These are phyloP conservation scores for Xanthoconium stramineum DNA, from an alignment of 768 basidiomycete genomes.

Conservation along the genomic window DNA sequence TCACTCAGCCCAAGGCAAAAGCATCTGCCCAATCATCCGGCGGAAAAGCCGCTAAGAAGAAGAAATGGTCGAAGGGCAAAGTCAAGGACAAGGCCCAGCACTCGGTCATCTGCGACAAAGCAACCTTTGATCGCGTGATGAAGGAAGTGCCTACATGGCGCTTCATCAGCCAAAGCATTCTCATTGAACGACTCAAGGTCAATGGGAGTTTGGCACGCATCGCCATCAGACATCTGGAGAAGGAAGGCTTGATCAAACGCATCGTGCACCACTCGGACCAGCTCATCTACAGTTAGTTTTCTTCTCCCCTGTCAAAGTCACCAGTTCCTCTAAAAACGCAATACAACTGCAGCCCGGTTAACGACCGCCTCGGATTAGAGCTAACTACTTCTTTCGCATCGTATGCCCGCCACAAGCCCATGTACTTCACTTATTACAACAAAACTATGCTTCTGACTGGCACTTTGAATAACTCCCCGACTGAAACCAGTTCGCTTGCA, in stretches of 20 bases:
- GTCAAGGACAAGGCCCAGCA: conserved; percentile 99
- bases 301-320: background rate
- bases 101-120: conserved; percentile 92
- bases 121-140: conserved; percentile 88
- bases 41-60: conserved; percentile 95
- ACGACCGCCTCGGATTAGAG: conserved; percentile 41
- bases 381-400: conserved; percentile 16
- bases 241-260: conserved; percentile 90
- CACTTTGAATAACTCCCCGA: background rate
- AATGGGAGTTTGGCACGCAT: conserved; percentile 92
- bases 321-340: conserved; percentile 2
- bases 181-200: conserved; percentile 97
- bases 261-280: conserved; percentile 96
- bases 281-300: conserved; percentile 87
- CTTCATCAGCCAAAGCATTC: conserved; percentile 95
- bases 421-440: conserved; percentile 35
- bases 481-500: background rate
- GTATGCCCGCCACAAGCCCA: conserved; percentile 29
- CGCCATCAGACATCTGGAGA: conserved; percentile 89
- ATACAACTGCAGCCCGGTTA: conserved; percentile 37
- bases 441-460: conserved; percentile 28
- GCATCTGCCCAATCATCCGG: conserved; percentile 62
- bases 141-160: conserved; percentile 99
- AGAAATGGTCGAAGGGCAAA: conserved; percentile 99
- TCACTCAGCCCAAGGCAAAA: conserved; percentile 72